These are phyloP conservation scores for Pseudognaphalium luteoalbum DNA, from an alignment of 129 eudicot species.

Conservation along the genomic window DNA sequence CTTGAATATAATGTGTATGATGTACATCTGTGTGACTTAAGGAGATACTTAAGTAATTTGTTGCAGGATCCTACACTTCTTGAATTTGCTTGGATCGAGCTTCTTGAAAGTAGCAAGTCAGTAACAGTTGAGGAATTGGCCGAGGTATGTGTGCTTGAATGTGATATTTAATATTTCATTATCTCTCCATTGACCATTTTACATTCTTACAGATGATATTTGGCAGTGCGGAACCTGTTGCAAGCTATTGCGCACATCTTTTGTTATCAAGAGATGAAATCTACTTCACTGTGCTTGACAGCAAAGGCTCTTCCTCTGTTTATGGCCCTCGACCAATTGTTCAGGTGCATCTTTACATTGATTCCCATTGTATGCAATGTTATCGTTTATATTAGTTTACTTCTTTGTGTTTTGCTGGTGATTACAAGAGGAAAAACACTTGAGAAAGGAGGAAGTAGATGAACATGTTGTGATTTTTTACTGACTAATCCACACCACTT, in stretches of 20 bases:
- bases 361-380: slow-evolving; percentile 2
- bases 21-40: neutral
- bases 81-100: slow-evolving; percentile 97
- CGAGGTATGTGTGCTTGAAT: slow-evolving; percentile 59
- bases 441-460: neutral
- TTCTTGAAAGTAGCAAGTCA: slow-evolving; percentile 82
- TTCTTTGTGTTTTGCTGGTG: slow-evolving; percentile 24
- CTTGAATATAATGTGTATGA: slow-evolving; percentile 10
- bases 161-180: slow-evolving; percentile 15
- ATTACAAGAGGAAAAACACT: neutral
- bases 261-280: slow-evolving; percentile 85
- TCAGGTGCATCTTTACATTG: slow-evolving; percentile 51
- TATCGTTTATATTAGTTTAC: slow-evolving; percentile 12
- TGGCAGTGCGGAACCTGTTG: slow-evolving; percentile 89
- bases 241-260: slow-evolving; percentile 90
- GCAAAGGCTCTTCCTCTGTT: slow-evolving; percentile 63
- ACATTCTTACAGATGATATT: slow-evolving; percentile 82
- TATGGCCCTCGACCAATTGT: slow-evolving; percentile 74
- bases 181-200: slow-evolving; percentile 39
- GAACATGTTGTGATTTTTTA: slow-evolving; percentile 2
- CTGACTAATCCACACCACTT: neutral
- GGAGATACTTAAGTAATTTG: slow-evolving; percentile 19
- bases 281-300: slow-evolving; percentile 76
- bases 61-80: slow-evolving; percentile 87
- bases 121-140: slow-evolving; percentile 83